Evolutionary conservation across 2,329 filamentous ascomycete genomes (phyloP), one percentile per base, ranked within the genome.

Genomic region (Davidsoniella australis): DNA sequence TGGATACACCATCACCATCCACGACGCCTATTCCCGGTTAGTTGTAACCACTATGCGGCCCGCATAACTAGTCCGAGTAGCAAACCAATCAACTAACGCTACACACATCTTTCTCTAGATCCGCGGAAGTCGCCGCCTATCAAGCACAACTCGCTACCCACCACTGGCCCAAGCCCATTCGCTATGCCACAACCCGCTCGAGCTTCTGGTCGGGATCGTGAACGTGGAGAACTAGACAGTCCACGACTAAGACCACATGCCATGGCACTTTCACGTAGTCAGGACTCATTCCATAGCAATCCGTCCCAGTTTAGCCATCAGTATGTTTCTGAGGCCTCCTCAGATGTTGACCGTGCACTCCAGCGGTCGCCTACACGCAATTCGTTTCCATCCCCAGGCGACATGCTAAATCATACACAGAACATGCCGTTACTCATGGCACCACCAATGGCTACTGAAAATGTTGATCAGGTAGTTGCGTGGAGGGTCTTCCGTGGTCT

Each of bases 141-240:
- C 14, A 37, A 7, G 26, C 17, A 36, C 14, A 45, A 18, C 26
- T 20, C 43, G 23, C 29, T 45, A 36, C 43, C 43, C 24, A n/a
- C 43, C 12, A 45, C 43, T 17, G 29, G 43, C 43, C 17, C 40
- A 14, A 38, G 36, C 4, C 47, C 40, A 8, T 47, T 40, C 37
- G 41, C 24, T 9, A 9, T 33, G 12, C 29, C 41, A 23, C 45
- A 20, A n/a, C 37, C 41, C 33, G 29, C 26, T 12, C 26, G 5
- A 23, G 17, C 41, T 36, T 18, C 36, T 12, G 26, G 46, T n/a
- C 41, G 39, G 3, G 29, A 33, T 9, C 12, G 29, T 4, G 47
- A 44, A 4, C 16, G 58, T 62, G 33, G 7, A 24, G 47, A 45
- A 63, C 63, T 44, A 57, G 60, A 23, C 59, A 64, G 18, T 58